Evolutionary conservation across 1,139 yeast species (phyloP).

Genomic region (Taphrina deformans): DNA sequence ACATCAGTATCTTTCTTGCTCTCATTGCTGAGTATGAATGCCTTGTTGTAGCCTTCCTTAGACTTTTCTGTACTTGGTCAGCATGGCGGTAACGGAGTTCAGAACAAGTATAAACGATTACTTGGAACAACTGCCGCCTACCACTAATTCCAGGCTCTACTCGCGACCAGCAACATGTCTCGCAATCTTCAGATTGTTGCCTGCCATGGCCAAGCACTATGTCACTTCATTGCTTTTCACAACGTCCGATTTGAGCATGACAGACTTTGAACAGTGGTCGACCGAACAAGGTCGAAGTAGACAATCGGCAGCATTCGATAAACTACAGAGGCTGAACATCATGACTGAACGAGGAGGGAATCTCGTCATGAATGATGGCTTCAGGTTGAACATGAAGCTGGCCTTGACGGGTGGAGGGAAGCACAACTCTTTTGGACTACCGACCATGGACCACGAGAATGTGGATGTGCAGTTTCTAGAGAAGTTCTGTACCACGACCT

Average conservation of each 20-base stretch:
- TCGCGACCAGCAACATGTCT: constrained; percentile 87
- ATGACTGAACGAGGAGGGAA: constrained; percentile 42
- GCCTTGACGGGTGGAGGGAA: constrained; percentile 77
- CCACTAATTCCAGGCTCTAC: constrained; percentile 76
- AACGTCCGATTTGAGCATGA: constrained; percentile 66
- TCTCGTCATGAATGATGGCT: constrained; percentile 67
- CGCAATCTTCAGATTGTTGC: constrained; percentile 82
- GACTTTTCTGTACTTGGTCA: neutral
- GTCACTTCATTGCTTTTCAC: constrained; percentile 84
- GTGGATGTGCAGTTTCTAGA: constrained; percentile 70
- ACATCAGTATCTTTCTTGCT: too few relatives aligned
- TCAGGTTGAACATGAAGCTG: constrained; percentile 70
- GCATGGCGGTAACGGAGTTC: constrained; percentile 45
- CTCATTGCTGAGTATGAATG: neutral
- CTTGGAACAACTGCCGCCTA: constrained; percentile 81
- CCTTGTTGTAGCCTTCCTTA: neutral
- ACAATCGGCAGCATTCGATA: constrained; percentile 68
- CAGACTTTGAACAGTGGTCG: constrained; percentile 76
- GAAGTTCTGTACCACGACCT: constrained; percentile 74
- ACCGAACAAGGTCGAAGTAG: constrained; percentile 54
- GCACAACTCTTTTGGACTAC: constrained; percentile 58
- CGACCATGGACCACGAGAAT: constrained; percentile 53
- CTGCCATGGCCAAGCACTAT: constrained; percentile 84
- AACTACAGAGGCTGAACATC: constrained; percentile 69
- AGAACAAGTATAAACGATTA: constrained; percentile 84